A percentile compares a stretch with the other conserved stretches of the same genome.
Conservation (phyloP, 1,139 yeast genomes). For the Spencermartinsiella ligniputridi region DNA sequence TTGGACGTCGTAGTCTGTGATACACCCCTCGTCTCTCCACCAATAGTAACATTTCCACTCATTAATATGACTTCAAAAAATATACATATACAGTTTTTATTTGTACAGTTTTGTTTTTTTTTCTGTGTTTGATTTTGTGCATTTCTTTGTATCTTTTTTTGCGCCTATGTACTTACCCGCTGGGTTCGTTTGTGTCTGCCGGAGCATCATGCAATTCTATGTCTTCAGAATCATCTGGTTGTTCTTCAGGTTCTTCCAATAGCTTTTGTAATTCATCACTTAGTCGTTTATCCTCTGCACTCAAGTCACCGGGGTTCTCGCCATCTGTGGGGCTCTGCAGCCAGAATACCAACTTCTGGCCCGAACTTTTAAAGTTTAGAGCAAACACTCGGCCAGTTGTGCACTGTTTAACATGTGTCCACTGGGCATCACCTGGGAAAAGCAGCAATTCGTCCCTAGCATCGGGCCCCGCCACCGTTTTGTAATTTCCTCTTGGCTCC, state of each 20-base stretch:
- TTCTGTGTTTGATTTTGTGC: too few relatives aligned
- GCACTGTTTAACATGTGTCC: conserved; percentile 71
- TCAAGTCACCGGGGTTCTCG: conserved; percentile 47
- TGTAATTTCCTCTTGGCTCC: conserved; percentile 47
- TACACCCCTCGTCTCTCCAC: too few relatives aligned
- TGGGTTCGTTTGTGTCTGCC: conserved; percentile 3
- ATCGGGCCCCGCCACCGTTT: conserved; percentile 25
- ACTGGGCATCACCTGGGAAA: conserved; percentile 89
- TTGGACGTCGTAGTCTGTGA: background rate
- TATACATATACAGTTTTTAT: too few relatives aligned
- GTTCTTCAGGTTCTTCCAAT: conserved; percentile 42
- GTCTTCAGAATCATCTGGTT: conserved; percentile 43
- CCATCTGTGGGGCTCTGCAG: conserved; percentile 76
- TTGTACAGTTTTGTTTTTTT: too few relatives aligned
- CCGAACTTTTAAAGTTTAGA: conserved; percentile 74
- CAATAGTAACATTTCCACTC: too few relatives aligned
- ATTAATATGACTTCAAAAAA: too few relatives aligned
- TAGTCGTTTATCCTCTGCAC: conserved; percentile 56
- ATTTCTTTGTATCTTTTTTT: too few relatives aligned
- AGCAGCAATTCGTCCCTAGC: conserved; percentile 63
- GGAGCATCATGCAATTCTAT: conserved; percentile 10
- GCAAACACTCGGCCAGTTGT: conserved; percentile 82
- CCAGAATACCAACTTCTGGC: conserved; percentile 86
- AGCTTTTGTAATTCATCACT: conserved; percentile 51
- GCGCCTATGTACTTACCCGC: conserved; percentile 10